Base-by-base conservation (phyloP, 176 grass and related monocot genomes). In the Musa schizocarpa region DNA sequence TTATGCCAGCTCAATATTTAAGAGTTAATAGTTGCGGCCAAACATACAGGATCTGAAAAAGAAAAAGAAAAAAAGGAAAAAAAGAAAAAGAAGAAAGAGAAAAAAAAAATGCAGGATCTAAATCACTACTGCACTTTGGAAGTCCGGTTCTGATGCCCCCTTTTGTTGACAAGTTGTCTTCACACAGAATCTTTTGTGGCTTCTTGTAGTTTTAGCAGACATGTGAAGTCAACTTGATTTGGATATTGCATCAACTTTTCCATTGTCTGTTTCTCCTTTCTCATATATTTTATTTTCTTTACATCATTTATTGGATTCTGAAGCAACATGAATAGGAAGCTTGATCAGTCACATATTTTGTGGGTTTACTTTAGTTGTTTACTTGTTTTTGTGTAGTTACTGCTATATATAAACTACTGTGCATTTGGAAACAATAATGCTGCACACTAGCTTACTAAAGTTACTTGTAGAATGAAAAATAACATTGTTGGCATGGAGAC, bases 401-500 rank as follows among this genome's bases (percentile, higher is more conserved):
- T 1, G 9, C 27, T n/a, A 8, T n/a, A n/a, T 51, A 70, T 11
- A 70, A 11, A 34, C 1, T 29, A 70, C 25, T 68, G 13, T 50
- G 48, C 8, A 19, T 50, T 51, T 70, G 17, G 2, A 70, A 70
- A 49, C 43, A 51, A 51, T 16, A 50, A 19, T 50, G 50, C 4
- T 70, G 9, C 17, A 70, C 21, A 21, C 16, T 20, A 70, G 16
- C 17, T n/a, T 70, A 11, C 51, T 51, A 25, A 52, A 17, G 20
- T 87, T 72, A 69, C 12, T 69, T 26, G 19, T 83, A 93, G 96
- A 77, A 95, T 99, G 96, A 99, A 99, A 84, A 94, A 83, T 83
- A 99, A 99, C 63, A 99, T 99, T 71, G 82, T 88, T 76, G 96
- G 91, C 64, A 99, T 99, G 88, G 96, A 99, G 65, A 29, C 84